phyloP scores from a whole-genome alignment of 2,329 filamentous ascomycete species.

The Fusarium sp. region DNA sequence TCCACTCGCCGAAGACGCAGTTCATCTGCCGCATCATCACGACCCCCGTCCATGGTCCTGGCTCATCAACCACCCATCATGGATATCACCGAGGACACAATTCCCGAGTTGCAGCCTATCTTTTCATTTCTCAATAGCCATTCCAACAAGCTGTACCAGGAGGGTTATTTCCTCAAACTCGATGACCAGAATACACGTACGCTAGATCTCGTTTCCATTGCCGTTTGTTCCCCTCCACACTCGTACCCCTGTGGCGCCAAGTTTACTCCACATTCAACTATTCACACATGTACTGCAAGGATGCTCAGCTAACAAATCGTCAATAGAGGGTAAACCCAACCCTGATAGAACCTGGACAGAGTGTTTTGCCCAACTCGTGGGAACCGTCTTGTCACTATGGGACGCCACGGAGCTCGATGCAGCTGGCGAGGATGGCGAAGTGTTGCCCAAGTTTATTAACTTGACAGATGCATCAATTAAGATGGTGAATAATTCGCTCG shows the following conservation, averaged over 20 bases:
- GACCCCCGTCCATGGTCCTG: slow-evolving; percentile 88
- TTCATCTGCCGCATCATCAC: slow-evolving; percentile 57
- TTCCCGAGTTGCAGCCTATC: slow-evolving; percentile 93
- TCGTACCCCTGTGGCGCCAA: slow-evolving; percentile 24
- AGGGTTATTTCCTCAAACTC: slow-evolving; percentile 96
- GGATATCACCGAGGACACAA: slow-evolving; percentile 85
- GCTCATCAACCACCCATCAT: slow-evolving; percentile 87
- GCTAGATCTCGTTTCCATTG: slow-evolving; percentile 49
- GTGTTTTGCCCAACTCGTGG: slow-evolving; percentile 96
- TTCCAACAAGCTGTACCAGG: slow-evolving; percentile 95
- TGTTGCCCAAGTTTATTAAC: slow-evolving; percentile 94
- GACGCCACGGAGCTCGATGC: slow-evolving; percentile 92
- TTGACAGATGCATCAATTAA: slow-evolving; percentile 97
- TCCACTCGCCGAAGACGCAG: slow-evolving; percentile 61
- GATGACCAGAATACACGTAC: slow-evolving; percentile 93
- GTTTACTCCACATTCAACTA: slow-evolving; percentile 19
- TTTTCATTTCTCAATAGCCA: slow-evolving; percentile 96
- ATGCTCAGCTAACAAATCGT: slow-evolving; percentile 35
- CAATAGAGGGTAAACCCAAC: slow-evolving; percentile 85
- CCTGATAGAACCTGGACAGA: slow-evolving; percentile 92
- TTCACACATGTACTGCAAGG: slow-evolving; percentile 20
- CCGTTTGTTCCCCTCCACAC: slow-evolving; percentile 45
- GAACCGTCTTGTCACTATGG: slow-evolving; percentile 95
- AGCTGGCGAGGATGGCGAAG: slow-evolving; percentile 85
- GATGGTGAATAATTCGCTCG: slow-evolving; percentile 74